These are phyloP conservation scores for Blastomyces parvus DNA, from an alignment of 2,329 filamentous ascomycete species.

Conservation along the genomic window DNA sequence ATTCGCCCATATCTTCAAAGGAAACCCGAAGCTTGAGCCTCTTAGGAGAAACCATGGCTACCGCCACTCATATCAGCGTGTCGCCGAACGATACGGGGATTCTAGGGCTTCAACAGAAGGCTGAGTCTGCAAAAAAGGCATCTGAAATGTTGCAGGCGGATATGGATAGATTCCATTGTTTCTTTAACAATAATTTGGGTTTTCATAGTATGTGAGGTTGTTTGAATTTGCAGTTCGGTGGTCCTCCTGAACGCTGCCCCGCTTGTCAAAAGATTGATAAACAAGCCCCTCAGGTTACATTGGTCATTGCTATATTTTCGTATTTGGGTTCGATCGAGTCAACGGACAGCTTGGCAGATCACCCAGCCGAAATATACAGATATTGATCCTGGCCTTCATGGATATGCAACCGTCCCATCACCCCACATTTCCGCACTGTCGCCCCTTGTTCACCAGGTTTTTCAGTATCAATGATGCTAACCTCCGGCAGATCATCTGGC, in stretches of 20 bases:
- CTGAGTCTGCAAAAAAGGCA: slow-evolving; percentile 52
- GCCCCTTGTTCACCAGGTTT: background rate
- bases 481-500: slow-evolving; percentile 56
- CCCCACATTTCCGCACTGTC: background rate
- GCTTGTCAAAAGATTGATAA: background rate
- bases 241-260: background rate
- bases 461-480: slow-evolving; percentile 9
- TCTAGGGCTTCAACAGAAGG: slow-evolving; percentile 40
- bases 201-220: slow-evolving; percentile 52
- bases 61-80: slow-evolving; percentile 40
- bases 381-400: background rate
- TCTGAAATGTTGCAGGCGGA: slow-evolving; percentile 67
- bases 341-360: background rate
- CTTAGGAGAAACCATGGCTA: slow-evolving; percentile 36
- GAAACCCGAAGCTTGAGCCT: background rate
- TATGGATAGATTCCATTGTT: slow-evolving; percentile 63
- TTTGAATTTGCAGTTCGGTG: background rate
- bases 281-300: background rate
- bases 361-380: background rate
- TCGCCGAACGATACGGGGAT: slow-evolving; percentile 36
- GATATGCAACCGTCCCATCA: background rate
- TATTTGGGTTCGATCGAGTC: background rate
- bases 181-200: slow-evolving; percentile 58
- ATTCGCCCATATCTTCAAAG: background rate
- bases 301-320: background rate